phyloP scores from a whole-genome alignment of 768 basidiomycete genomes.

The Butyriboletus loyo region DNA sequence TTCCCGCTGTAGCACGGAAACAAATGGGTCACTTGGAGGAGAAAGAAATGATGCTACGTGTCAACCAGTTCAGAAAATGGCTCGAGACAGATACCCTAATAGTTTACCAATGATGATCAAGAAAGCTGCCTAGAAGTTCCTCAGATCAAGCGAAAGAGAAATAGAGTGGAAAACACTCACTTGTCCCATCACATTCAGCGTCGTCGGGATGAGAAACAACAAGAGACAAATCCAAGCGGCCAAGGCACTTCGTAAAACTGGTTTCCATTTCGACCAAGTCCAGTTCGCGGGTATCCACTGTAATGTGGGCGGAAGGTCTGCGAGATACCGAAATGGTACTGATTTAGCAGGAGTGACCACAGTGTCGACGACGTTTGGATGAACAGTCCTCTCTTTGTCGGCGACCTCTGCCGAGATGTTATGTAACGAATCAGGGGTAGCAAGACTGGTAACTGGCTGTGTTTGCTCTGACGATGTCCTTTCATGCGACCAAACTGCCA shows the following conservation, averaged over 20 bases:
- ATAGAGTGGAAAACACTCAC: conserved; percentile 28
- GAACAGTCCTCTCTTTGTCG: neutral
- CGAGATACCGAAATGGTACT: neutral
- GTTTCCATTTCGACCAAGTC: conserved; percentile 58
- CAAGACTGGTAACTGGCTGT: neutral
- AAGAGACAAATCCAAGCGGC: conserved; percentile 60
- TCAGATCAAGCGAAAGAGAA: neutral
- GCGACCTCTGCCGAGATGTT: neutral
- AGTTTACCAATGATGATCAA: conserved; percentile 56
- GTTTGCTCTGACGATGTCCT: neutral
- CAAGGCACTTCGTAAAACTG: conserved; percentile 58
- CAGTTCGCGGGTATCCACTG: conserved; percentile 59
- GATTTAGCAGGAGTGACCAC: neutral
- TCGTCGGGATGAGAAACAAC: conserved; percentile 53
- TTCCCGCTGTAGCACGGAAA: conserved; percentile 67
- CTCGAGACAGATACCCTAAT: neutral
- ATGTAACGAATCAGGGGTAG: neutral
- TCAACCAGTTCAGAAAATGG: neutral
- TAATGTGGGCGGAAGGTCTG: conserved; percentile 32
- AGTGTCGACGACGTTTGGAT: neutral
- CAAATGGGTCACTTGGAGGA: conserved; percentile 65
- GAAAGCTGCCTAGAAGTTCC: conserved; percentile 51
- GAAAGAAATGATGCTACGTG: conserved; percentile 57
- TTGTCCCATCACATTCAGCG: conserved; percentile 53
- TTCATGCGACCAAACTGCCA: neutral